Percentiles rank a stretch among this genome's conserved stretches.
Conservation (phyloP, 2,329 filamentous ascomycete species). For the Aspergillus cejpii region DNA sequence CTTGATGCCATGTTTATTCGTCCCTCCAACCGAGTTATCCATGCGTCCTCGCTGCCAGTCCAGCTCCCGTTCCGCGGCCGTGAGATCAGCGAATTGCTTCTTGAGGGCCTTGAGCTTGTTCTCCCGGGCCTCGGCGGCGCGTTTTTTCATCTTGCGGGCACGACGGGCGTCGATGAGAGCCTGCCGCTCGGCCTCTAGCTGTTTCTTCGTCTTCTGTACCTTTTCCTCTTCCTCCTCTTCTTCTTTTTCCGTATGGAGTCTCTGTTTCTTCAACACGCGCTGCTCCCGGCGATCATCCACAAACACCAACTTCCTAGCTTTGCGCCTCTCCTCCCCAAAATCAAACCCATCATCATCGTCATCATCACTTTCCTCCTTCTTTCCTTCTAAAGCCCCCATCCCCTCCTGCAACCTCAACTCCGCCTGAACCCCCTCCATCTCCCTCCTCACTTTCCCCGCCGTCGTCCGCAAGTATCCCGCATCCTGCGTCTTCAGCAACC, state of each 20-base stretch:
- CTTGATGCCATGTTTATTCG: slow-evolving; percentile 58
- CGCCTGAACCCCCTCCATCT: slow-evolving; percentile 47
- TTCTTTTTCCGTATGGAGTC: slow-evolving; percentile 16
- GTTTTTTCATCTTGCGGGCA: slow-evolving; percentile 44
- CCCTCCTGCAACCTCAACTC: slow-evolving; percentile 40
- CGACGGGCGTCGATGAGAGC: slow-evolving; percentile 34
- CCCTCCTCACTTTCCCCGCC: slow-evolving; percentile 49
- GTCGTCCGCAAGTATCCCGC: slow-evolving; percentile 55
- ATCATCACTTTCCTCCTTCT: slow-evolving; percentile 18
- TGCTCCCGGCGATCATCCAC: slow-evolving; percentile 36
- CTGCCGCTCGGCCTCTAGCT: slow-evolving; percentile 39
- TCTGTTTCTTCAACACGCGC: slow-evolving; percentile 22
- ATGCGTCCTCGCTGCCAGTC: slow-evolving; percentile 57
- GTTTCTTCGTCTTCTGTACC: slow-evolving; percentile 27
- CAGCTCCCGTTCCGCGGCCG: slow-evolving; percentile 50
- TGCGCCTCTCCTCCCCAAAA: slow-evolving; percentile 16
- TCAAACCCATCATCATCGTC: slow-evolving; percentile 20
- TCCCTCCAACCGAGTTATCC: slow-evolving; percentile 53
- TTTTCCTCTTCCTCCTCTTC: slow-evolving; percentile 17
- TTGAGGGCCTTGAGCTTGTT: slow-evolving; percentile 48
- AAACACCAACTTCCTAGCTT: slow-evolving; percentile 35
- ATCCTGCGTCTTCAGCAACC: slow-evolving; percentile 61
- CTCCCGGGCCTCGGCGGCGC: slow-evolving; percentile 44
- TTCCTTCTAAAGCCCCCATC: slow-evolving; percentile 27
- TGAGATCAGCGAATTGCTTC: slow-evolving; percentile 50